Evolutionary conservation across 352 stramenopile species (phyloP).

Genomic region (Phytophthora kernoviae): DNA sequence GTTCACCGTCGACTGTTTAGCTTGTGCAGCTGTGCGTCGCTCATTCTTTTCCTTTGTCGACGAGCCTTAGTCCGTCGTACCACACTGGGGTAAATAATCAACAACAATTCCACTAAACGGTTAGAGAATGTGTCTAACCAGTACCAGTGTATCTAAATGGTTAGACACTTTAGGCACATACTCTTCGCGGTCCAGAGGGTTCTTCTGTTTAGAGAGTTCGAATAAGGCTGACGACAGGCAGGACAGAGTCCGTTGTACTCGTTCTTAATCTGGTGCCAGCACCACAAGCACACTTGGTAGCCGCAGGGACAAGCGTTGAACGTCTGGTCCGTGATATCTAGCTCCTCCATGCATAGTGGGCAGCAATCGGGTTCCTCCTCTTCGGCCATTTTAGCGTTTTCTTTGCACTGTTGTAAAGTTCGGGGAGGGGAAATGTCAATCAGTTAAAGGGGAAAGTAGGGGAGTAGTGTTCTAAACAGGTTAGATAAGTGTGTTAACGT

Average conservation of each 20-base stretch:
- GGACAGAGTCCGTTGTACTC: conserved; percentile 98
- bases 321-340: conserved; percentile 98
- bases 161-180: conserved; percentile 23
- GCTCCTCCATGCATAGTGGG: conserved; percentile 98
- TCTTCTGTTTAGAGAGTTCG: conserved; percentile 90
- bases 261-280: conserved; percentile 99
- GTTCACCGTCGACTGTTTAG: conserved; percentile 48
- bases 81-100: conserved; percentile 41
- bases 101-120: conserved; percentile 4
- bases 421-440: not conserved
- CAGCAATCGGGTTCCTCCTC: conserved; percentile 93
- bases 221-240: conserved; percentile 97
- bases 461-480: not conserved
- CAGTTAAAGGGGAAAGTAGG: not conserved
- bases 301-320: conserved; percentile 99
- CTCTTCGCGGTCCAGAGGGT: conserved; percentile 96
- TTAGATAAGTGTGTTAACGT: not conserved
- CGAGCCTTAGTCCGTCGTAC: conserved; percentile 79
- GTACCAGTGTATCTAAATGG: too few species aligned
- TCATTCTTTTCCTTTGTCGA: conserved; percentile 86
- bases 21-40: conserved; percentile 56
- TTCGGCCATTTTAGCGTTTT: conserved; percentile 48
- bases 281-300: conserved; percentile 99
- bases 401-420: not conserved
- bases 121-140: conserved; percentile 1